Evolutionary conservation across 495 filamentous ascomycete genomes (phyloP), one percentile per base, ranked within the genome.

Genomic region (Bacidia gigantensis): DNA sequence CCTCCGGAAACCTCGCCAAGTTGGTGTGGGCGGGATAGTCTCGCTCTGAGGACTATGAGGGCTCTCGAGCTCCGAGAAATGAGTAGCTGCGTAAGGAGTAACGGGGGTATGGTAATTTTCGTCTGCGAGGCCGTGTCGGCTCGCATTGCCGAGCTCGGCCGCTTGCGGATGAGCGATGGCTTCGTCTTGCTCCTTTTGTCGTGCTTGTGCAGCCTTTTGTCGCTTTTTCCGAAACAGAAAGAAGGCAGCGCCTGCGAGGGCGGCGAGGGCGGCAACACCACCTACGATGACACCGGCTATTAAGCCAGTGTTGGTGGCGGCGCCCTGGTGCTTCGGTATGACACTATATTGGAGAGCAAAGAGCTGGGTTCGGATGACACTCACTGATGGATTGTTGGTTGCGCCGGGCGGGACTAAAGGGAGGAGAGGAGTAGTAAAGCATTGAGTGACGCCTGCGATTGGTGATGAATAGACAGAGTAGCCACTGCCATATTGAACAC

Each of bases 291-390:
- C 2, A 39, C 49, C n/a, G 48, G 48, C 17, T 35, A 35, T 21
- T 17, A 24, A 42, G 43, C 12, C 18, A 21, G 18, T 22, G 17
- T 17, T n/a, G 38, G 42, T 9, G 11, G 49, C 23, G 38, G 12
- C 39, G 3, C 40, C 39, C 14, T 41, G 2, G 3, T 44, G 3
- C 20, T 50, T 18, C 21, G 52, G 47, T 44, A 43, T 40, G 29
- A 64, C 58, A 25, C 26, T 21, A 44, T 60, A 64, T 35, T 56
- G 56, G 26, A 55, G 48, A 17, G 57, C 53, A 48, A 62, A 64
- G 39, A 64, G 26, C 24, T 62, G 40, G 25, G 38, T 56, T 14
- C 41, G 56, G 21, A 62, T 60, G 0, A 55, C 39, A 50, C 44
- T 56, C n/a, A 52, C 52, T 3, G 52, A 50, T 2, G 55, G 48